Evolutionary conservation across 768 basidiomycete genomes (phyloP).

Genomic region (Amanita inopinata): DNA sequence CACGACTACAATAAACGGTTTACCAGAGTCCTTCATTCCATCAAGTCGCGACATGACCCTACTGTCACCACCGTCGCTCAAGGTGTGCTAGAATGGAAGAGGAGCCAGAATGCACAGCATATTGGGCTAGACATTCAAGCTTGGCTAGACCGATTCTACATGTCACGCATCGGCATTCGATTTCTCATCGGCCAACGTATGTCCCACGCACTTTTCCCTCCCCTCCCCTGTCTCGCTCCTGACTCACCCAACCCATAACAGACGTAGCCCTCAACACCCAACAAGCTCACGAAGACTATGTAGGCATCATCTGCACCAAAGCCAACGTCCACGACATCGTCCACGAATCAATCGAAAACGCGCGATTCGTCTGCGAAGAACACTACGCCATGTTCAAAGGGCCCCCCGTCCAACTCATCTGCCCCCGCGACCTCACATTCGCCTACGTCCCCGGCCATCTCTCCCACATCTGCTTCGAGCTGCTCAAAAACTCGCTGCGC

Average conservation of each 20-base stretch:
- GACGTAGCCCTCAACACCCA: conserved; percentile 93
- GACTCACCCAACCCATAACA: too few species aligned
- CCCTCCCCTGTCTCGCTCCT: conserved; percentile 5
- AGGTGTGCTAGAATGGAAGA: conserved; percentile 95
- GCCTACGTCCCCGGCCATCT: conserved; percentile 95
- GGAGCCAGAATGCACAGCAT: conserved; percentile 50
- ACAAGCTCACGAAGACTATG: conserved; percentile 82
- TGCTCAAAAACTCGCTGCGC: conserved; percentile 94
- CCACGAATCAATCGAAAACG: conserved; percentile 98
- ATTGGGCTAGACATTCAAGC: conserved; percentile 86
- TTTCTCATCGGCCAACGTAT: conserved; percentile 94
- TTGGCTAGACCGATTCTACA: conserved; percentile 96
- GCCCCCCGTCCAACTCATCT: conserved; percentile 94
- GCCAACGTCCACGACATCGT: conserved; percentile 95
- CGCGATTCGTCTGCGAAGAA: conserved; percentile 89
- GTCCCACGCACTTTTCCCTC: conserved; percentile 18
- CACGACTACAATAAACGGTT: conserved; percentile 89
- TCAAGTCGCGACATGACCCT: conserved; percentile 94
- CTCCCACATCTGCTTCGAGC: conserved; percentile 93
- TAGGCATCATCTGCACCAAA: conserved; percentile 94
- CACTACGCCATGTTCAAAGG: conserved; percentile 94
- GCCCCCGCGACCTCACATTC: conserved; percentile 78
- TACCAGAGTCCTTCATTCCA: conserved; percentile 75
- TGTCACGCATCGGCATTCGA: conserved; percentile 91
- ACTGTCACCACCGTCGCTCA: conserved; percentile 96